Evolutionary conservation across 1,284 basidiomycete species (phyloP), one percentile per base, ranked within the genome.

Genomic region (Ustilago trichophora): DNA sequence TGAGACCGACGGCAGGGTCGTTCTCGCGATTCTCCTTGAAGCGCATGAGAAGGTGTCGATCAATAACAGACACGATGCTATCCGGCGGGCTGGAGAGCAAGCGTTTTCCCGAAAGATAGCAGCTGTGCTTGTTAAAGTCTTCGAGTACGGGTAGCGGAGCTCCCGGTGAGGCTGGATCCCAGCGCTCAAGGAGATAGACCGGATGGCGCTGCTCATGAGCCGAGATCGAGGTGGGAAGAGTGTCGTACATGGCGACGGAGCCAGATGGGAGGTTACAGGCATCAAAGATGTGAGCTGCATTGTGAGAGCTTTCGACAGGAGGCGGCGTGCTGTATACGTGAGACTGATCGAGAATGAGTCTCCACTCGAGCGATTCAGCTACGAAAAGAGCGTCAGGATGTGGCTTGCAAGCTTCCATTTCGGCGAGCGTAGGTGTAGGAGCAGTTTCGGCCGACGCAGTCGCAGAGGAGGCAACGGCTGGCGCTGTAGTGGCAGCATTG

Each of bases 341-440:
- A 9, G 45, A 29, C 29, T 57, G 33, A 7, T 55, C 52, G 16
- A 59, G 41, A 31, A 75, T 41, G 46, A 75, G 34, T 11, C 54
- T 43, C 72, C 72, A 75, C 33, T 75, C 69, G 46, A 72, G 66
- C 15, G 50, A 47, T 27, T 68, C 70, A n/a, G 72, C 49, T 10
- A 60, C 63, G 40, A 73, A 70, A 21, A 67, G 40, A 16, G 72
- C 72, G 6, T 57, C 36, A 8, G 68, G 62, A 45, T 63, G 58
- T 27, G 72, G 72, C 21, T 70, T 65, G 29, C 70, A 47, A 21
- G 51, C 62, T 16, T 43, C 9, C 21, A 62, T 57, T 6, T 57
- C 25, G 9, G 33, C 47, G 34, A 55, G 29, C 1, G 43, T 34
- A 6, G 65, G 65, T 6, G 36, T 22, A 7, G 27, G 19, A 13